Base-by-base conservation (phyloP, 2,329 filamentous ascomycete genomes). In the Aspergillus fumigatus region DNA sequence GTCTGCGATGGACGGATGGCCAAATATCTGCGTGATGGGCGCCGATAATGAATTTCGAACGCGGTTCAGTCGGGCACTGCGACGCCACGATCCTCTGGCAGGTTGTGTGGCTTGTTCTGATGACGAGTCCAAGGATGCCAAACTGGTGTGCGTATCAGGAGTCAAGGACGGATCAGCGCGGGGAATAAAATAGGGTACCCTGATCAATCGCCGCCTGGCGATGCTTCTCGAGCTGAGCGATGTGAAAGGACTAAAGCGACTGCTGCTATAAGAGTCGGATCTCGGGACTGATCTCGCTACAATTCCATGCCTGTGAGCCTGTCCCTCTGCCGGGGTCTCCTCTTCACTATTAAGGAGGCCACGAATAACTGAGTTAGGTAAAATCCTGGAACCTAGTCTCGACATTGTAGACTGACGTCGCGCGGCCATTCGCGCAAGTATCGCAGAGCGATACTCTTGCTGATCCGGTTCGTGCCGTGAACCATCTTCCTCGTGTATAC, bases 381-480 rank as follows among this genome's bases (percentile, higher is more conserved):
- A 61, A 27, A 80, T 71, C 57, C 77, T 71, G 21, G 78, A 79
- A 14, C 77, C 76, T 47, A 80, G 65, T 41, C 78, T 70, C 52
- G 77, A 80, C 73, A 80, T 77, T 14, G 77, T 73, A 4, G 77
- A 79, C 57, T 75, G 76, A 56, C 76, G 71, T 61, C 75, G 72
- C 35, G 71, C 65, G 52, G 72, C 68, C 58, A 76, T 64, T 56
- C 70, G 63, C 61, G 71, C 55, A 61, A 75, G 58, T 32, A 71
- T 64, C 56, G 69, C 63, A 40, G 66, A 67, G 40, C 65, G 68
- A 55, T 62, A 68, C 43, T 72, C 70, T 17, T 68, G 66, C 35
- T 72, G 63, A 32, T 63, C 62, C 26, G 64, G 54, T 49, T 71
- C 69, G 55, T 70, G 63, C 47, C 75, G 67, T n/a, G 68, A 61